Conservation (phyloP, 2,329 filamentous ascomycete species). For the Cercospora sp. region DNA sequence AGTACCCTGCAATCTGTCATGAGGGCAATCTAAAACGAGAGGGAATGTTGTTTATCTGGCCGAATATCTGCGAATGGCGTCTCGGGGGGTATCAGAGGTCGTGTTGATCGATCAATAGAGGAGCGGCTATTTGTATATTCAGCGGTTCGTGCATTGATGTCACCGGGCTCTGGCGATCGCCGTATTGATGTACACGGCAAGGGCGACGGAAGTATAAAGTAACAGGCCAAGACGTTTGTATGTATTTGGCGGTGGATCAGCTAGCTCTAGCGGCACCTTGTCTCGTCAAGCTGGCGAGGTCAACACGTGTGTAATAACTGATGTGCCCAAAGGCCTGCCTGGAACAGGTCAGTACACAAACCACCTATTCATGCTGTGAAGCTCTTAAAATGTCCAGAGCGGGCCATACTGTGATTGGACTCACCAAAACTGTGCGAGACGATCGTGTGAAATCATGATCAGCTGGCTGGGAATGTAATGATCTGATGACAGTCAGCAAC, state of each 20-base stretch:
- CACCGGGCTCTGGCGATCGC: neutral
- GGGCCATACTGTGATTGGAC: neutral
- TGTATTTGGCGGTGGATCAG: neutral
- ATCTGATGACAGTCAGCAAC: constrained; percentile 53
- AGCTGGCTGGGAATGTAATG: constrained; percentile 74
- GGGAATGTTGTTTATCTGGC: neutral
- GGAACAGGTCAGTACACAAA: constrained; percentile 57
- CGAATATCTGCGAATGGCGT: neutral
- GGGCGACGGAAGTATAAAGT: neutral
- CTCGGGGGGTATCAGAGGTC: neutral
- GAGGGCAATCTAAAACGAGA: neutral
- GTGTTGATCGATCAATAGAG: neutral
- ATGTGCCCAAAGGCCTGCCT: constrained; percentile 65
- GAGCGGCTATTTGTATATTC: neutral
- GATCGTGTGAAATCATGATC: constrained; percentile 74
- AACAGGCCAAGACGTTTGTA: neutral
- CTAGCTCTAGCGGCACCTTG: neutral
- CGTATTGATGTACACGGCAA: neutral
- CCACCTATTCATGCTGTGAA: neutral
- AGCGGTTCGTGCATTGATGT: neutral
- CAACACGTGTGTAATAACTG: constrained; percentile 51
- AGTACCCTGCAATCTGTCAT: neutral
- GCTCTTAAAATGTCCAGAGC: neutral
- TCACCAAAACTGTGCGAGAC: constrained; percentile 55
- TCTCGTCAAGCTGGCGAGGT: constrained; percentile 43